phyloP scores from a whole-genome alignment of 1,284 basidiomycete species.

The Puccinia hordei region DNA sequence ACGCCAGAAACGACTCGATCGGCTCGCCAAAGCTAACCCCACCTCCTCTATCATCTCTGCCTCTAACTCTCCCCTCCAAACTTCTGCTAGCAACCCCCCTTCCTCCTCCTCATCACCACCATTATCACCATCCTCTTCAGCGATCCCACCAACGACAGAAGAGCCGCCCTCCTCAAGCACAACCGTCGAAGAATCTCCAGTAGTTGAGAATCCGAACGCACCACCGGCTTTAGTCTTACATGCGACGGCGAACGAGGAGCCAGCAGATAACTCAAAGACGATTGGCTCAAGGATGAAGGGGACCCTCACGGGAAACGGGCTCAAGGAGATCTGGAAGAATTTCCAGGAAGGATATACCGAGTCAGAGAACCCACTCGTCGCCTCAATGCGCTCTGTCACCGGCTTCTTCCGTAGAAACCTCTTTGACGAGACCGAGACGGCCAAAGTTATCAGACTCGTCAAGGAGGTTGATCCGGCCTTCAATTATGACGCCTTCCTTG shows the following conservation, averaged over 20 bases:
- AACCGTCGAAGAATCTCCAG: conserved; percentile 57
- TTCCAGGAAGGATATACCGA: conserved; percentile 77
- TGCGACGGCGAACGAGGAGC: conserved; percentile 74
- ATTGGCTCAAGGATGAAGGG: conserved; percentile 66
- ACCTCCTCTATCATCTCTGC: conserved; percentile 2
- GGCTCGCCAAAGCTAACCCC: conserved; percentile 69
- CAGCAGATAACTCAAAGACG: conserved; percentile 61
- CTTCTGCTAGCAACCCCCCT: not conserved
- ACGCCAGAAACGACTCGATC: conserved; percentile 73
- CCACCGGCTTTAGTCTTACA: conserved; percentile 80
- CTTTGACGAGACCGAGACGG: conserved; percentile 97
- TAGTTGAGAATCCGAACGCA: conserved; percentile 67
- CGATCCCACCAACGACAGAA: conserved; percentile 53
- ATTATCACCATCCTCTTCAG: not conserved
- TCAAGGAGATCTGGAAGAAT: conserved; percentile 53
- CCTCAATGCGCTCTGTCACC: conserved; percentile 78
- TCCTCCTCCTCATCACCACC: conserved; percentile 7
- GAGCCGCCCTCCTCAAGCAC: conserved; percentile 53
- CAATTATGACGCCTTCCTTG: conserved; percentile 79
- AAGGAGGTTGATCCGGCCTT: conserved; percentile 83
- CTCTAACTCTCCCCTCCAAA: not conserved
- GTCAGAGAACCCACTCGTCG: conserved; percentile 86
- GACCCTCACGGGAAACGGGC: conserved; percentile 61
- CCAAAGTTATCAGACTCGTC: conserved; percentile 85
- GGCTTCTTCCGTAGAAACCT: conserved; percentile 76